Evolutionary conservation across 2,329 filamentous ascomycete genomes (phyloP).

Genomic region (Stemphylium lycopersici): DNA sequence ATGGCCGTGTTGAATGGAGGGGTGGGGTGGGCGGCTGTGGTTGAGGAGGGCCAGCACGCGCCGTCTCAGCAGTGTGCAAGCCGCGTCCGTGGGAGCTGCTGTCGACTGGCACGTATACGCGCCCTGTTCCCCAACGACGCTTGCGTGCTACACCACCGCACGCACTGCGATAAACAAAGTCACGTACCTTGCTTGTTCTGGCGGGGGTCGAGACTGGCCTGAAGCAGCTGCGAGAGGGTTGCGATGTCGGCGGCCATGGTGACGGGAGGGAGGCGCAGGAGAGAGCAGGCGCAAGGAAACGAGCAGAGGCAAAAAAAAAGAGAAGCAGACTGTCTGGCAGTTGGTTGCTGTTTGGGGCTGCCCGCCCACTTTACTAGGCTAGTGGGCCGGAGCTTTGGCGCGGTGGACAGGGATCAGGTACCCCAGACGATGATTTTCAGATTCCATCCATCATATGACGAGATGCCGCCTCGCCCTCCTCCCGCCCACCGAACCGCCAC

Average conservation of each 20-base stretch:
- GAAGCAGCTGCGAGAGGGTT: slow-evolving; percentile 78
- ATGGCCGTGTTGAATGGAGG: background rate
- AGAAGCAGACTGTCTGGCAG: slow-evolving; percentile 20
- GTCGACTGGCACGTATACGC: background rate
- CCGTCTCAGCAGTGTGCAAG: background rate
- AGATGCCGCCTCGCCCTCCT: slow-evolving; percentile 3
- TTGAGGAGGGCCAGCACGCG: background rate
- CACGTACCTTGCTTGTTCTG: slow-evolving; percentile 85
- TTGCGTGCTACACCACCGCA: background rate
- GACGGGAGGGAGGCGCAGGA: slow-evolving; percentile 9
- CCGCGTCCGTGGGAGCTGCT: too few species aligned
- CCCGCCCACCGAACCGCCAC: slow-evolving; percentile 12
- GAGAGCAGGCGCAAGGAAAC: background rate
- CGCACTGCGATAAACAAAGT: slow-evolving; percentile 21
- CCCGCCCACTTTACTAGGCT: slow-evolving; percentile 5
- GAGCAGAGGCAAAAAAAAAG: slow-evolving; percentile 5
- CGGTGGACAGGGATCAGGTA: slow-evolving; percentile 8
- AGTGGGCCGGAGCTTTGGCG: slow-evolving; percentile 15
- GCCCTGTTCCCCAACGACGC: background rate
- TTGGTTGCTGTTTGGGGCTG: slow-evolving; percentile 23
- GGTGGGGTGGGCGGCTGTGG: background rate
- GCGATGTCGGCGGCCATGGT: slow-evolving; percentile 67
- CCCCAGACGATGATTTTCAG: slow-evolving; percentile 23
- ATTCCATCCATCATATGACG: slow-evolving; percentile 12
- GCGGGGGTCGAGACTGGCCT: slow-evolving; percentile 85